Conservation (phyloP, 2,329 filamentous ascomycete genomes). For the Ophiostoma triangulosporum region DNA sequence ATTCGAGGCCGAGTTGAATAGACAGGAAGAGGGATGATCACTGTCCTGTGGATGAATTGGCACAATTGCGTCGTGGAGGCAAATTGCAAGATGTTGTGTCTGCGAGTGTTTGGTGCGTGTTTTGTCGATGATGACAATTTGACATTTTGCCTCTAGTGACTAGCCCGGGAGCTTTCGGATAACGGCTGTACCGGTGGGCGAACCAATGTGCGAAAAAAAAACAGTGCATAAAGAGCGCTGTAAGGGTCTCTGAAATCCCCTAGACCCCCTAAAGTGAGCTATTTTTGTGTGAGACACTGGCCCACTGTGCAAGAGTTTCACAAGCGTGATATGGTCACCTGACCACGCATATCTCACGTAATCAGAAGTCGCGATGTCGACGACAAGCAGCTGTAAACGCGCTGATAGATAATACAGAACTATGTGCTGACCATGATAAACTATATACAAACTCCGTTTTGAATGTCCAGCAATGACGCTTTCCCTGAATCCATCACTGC, state of each 20-base stretch:
- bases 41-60: constrained; percentile 6
- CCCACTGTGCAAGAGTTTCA: not conserved
- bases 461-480: too few relatives aligned
- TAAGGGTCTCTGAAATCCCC: not conserved
- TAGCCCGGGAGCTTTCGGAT: constrained; percentile 13
- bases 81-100: constrained; percentile 4
- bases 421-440: too few relatives aligned
- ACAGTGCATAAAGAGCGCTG: not conserved
- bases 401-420: not conserved
- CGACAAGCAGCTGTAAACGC: not conserved
- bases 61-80: not conserved
- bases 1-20: not conserved
- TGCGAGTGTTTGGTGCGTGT: not conserved
- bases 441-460: too few relatives aligned
- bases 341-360: not conserved
- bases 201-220: constrained; percentile 1
- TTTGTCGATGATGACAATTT: constrained; percentile 4
- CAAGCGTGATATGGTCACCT: not conserved
- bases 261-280: constrained; percentile 2
- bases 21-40: not conserved
- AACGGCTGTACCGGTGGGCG: constrained; percentile 5
- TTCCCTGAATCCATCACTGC: too few relatives aligned
- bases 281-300: constrained; percentile 1
- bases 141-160: not conserved
- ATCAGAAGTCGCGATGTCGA: not conserved